Percentiles rank a stretch among this genome's conserved stretches.
Conservation (phyloP, 1,139 yeast genomes). For the Magnusiomyces ingens region DNA sequence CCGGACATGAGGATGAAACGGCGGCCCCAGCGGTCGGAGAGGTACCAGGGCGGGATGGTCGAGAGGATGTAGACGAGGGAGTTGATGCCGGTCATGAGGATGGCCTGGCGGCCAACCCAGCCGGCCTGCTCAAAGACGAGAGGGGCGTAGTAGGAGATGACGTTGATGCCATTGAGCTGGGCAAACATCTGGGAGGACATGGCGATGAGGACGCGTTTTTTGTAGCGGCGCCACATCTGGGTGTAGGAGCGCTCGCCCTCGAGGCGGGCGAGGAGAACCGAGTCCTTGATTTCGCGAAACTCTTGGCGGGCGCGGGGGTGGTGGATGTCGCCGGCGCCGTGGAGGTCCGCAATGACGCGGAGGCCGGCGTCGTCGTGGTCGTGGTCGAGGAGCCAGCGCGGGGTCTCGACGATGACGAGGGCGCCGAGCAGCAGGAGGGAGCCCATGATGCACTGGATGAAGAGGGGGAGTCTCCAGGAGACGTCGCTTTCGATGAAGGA, state of each 20-base stretch:
- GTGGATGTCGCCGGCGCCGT: slow-evolving; percentile 56
- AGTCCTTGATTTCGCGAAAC: slow-evolving; percentile 71
- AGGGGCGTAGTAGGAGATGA: slow-evolving; percentile 89
- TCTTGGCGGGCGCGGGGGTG: slow-evolving; percentile 56
- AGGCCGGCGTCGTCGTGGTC: slow-evolving; percentile 87
- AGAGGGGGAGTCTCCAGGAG: slow-evolving; percentile 77
- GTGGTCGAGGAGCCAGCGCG: slow-evolving; percentile 82
- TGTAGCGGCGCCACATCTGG: slow-evolving; percentile 64
- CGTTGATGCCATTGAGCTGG: slow-evolving; percentile 87
- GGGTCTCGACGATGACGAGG: slow-evolving; percentile 75
- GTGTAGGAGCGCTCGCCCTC: slow-evolving; percentile 71
- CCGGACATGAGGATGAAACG: slow-evolving; percentile 75
- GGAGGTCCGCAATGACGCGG: slow-evolving; percentile 73
- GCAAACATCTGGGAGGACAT: slow-evolving; percentile 90
- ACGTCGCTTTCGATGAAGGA: slow-evolving; percentile 49
- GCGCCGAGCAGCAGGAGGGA: slow-evolving; percentile 61
- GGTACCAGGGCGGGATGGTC: slow-evolving; percentile 86
- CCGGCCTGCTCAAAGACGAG: slow-evolving; percentile 93
- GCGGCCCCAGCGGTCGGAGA: slow-evolving; percentile 88
- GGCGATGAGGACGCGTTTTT: slow-evolving; percentile 76
- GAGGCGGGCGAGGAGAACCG: slow-evolving; percentile 66
- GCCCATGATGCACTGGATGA: slow-evolving; percentile 74
- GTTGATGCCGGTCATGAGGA: slow-evolving; percentile 89
- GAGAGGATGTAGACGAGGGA: slow-evolving; percentile 65
- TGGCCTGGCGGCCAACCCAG: slow-evolving; percentile 82